phyloP scores from a whole-genome alignment of 768 basidiomycete genomes.

The Suillus subaureus region DNA sequence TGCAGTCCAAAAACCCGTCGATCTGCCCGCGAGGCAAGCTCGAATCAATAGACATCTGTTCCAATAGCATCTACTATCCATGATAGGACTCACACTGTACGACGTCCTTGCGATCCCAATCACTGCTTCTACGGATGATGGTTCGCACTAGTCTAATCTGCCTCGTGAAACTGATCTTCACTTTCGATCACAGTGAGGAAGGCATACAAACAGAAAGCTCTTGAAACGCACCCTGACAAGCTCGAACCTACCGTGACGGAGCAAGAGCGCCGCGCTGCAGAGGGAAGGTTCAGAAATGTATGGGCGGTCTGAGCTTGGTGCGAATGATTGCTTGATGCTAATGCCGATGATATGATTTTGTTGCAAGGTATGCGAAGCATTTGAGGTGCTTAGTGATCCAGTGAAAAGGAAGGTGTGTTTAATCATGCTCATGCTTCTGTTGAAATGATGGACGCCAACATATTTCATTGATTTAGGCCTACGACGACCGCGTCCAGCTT shows the following conservation, averaged over 20 bases:
- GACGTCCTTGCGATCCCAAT: constrained; percentile 48
- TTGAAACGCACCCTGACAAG: constrained; percentile 78
- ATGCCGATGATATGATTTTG: constrained; percentile 20
- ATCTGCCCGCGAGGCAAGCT: constrained; percentile 6
- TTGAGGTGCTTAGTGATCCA: constrained; percentile 57
- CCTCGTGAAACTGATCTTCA: neutral
- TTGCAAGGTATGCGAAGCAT: constrained; percentile 62
- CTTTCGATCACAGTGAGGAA: constrained; percentile 51
- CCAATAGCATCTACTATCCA: constrained; percentile 22
- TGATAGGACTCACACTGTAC: constrained; percentile 38
- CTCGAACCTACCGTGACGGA: constrained; percentile 55
- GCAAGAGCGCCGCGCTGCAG: constrained; percentile 53
- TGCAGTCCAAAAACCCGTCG: neutral
- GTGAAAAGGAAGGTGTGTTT: constrained; percentile 52
- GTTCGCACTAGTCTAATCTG: constrained; percentile 33
- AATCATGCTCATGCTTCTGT: neutral
- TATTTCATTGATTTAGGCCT: constrained; percentile 36
- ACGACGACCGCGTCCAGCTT: constrained; percentile 45
- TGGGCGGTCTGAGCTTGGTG: constrained; percentile 28
- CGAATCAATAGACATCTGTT: neutral
- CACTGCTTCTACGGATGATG: constrained; percentile 52
- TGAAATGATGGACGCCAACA: neutral
- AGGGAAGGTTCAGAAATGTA: constrained; percentile 64
- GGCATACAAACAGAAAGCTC: constrained; percentile 65
- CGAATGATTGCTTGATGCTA: constrained; percentile 6